Conservation (phyloP, 805 yeast species). For the Saccharomycopsis schoenii region DNA sequence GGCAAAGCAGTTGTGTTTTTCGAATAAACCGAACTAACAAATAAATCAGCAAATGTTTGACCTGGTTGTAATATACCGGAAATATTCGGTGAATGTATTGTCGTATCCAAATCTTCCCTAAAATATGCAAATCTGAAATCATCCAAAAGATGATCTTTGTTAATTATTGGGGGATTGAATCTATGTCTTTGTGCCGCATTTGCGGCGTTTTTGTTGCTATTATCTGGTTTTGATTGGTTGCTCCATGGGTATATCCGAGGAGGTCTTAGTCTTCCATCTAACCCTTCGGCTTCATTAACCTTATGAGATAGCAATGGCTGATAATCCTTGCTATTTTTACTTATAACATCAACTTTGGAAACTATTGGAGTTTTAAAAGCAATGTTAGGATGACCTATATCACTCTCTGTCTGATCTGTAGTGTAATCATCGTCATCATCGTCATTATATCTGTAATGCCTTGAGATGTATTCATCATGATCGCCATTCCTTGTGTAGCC, state of each 20-base stretch:
- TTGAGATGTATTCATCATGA: neutral
- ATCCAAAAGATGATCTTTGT: conserved; percentile 23
- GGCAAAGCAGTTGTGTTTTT: conserved; percentile 6
- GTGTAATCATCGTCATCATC: conserved; percentile 1
- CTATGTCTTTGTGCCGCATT: neutral
- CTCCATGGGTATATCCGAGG: conserved; percentile 71
- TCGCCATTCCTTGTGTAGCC: neutral
- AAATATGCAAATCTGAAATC: conserved; percentile 82
- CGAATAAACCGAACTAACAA: conserved; percentile 35
- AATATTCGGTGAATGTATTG: conserved; percentile 81
- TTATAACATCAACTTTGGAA: conserved; percentile 12
- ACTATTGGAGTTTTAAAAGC: conserved; percentile 16
- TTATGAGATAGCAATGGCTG: conserved; percentile 6
- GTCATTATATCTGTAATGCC: neutral
- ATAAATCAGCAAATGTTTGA: conserved; percentile 52
- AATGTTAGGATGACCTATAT: neutral
- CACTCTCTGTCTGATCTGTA: conserved; percentile 1
- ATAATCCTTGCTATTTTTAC: neutral
- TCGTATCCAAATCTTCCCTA: conserved; percentile 80
- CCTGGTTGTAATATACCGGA: conserved; percentile 67
- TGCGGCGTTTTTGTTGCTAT: neutral
- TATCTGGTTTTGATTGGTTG: conserved; percentile 20
- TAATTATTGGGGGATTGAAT: neutral
- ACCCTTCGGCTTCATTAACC: conserved; percentile 46
- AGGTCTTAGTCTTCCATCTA: conserved; percentile 64